phyloP scores from a whole-genome alignment of 129 eudicot species.

The Daucus carota region DH1_v3.0 NC_030382.2:46274501-46275000 shows the following conservation, averaged over 20 bases:
- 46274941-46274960: constrained; percentile 41
- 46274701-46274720: neutral
- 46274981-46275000: constrained; percentile 57
- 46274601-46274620: neutral
- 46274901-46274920: constrained; percentile 40
- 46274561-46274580: too few species aligned
- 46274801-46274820: constrained; percentile 43
- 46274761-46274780: constrained; percentile 31
- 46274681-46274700: neutral
- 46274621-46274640: neutral
- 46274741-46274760: constrained; percentile 29
- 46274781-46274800: constrained; percentile 27
- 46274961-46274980: constrained; percentile 46
- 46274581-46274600: neutral
- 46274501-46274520: neutral
- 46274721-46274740: too few species aligned
- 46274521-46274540: neutral
- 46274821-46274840: constrained; percentile 46
- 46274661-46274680: neutral
- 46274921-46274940: constrained; percentile 46
- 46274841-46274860: constrained; percentile 57
- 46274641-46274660: neutral
- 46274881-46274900: constrained; percentile 41
- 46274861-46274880: constrained; percentile 55
- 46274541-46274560: neutral